A percentile compares a stretch with the other conserved stretches of the same genome.
Evolutionary conservation across 75 land plant genomes (phyloP).

Genomic region (Selaginella moellendorffii): DNA sequence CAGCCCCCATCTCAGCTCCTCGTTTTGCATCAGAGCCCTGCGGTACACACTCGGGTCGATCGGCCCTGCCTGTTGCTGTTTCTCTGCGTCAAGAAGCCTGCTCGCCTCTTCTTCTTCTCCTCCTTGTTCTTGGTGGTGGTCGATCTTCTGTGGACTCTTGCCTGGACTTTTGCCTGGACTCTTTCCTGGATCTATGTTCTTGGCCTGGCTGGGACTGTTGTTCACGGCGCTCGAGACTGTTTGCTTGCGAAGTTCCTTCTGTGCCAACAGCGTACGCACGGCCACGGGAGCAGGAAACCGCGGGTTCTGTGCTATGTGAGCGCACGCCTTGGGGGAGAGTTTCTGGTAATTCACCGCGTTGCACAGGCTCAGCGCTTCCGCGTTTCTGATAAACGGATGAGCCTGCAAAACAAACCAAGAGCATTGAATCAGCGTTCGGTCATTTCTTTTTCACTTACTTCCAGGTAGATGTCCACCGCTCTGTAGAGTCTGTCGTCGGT

Average conservation of each 20-base stretch:
- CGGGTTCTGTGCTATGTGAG: conserved; percentile 41
- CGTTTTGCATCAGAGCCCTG: conserved; percentile 23
- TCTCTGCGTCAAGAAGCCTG: background rate
- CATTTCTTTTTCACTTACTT: conserved; percentile 41
- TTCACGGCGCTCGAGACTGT: no score
- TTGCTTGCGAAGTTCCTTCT: conserved; percentile 31
- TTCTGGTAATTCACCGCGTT: conserved; percentile 44
- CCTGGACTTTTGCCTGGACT: background rate
- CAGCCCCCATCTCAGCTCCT: conserved; percentile 32
- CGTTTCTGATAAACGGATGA: conserved; percentile 46
- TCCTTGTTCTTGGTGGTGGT: background rate
- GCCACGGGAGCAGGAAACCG: conserved; percentile 51
- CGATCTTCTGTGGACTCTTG: background rate
- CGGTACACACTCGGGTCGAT: background rate
- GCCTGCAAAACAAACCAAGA: conserved; percentile 27
- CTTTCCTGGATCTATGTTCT: background rate
- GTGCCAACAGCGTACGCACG: conserved; percentile 44
- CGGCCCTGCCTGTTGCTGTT: background rate
- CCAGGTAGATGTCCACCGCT: conserved; percentile 70
- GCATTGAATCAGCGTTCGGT: no score
- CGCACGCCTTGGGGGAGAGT: conserved; percentile 46
- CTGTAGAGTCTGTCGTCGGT: conserved; percentile 53
- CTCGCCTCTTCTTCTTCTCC: background rate
- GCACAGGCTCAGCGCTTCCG: conserved; percentile 47
- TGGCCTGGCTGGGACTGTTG: background rate